These are phyloP conservation scores for Sporothrix sp. DNA, from an alignment of 2,329 filamentous ascomycete species.

Conservation along the genomic window DNA sequence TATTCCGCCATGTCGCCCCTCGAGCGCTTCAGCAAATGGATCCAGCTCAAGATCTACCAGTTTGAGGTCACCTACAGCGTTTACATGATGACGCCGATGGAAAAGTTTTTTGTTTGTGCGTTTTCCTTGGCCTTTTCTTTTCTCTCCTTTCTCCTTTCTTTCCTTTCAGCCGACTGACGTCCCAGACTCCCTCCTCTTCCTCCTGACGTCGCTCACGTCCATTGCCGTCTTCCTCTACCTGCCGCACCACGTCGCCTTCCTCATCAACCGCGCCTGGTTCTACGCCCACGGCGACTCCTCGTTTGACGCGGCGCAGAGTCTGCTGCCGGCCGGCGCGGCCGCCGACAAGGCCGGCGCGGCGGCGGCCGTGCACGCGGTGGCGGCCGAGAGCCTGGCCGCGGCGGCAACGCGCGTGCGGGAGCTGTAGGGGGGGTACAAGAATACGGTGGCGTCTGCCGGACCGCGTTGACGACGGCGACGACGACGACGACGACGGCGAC, in stretches of 20 bases:
- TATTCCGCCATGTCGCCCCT: slow-evolving; percentile 35
- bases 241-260: slow-evolving; percentile 76
- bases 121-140: slow-evolving; percentile 10
- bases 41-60: slow-evolving; percentile 93
- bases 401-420: slow-evolving; percentile 26
- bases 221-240: slow-evolving; percentile 88
- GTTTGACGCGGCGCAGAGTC: slow-evolving; percentile 32
- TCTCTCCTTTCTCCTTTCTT: neutral
- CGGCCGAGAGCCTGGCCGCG: slow-evolving; percentile 23
- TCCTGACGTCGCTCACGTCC: slow-evolving; percentile 74
- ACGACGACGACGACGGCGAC: neutral
- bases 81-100: slow-evolving; percentile 93
- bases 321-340: slow-evolving; percentile 25
- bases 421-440: slow-evolving; percentile 24
- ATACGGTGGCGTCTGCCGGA: neutral
- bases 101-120: slow-evolving; percentile 97
- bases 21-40: slow-evolving; percentile 63
- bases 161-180: neutral
- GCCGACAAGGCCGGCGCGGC: slow-evolving; percentile 30
- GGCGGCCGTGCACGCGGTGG: slow-evolving; percentile 28
- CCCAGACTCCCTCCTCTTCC: slow-evolving; percentile 84
- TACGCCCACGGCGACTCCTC: slow-evolving; percentile 76
- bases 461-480: neutral
- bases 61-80: slow-evolving; percentile 94
- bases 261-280: slow-evolving; percentile 82